Percentiles rank a stretch among this genome's conserved stretches.
Conservation (phyloP, 768 basidiomycete species). For the Boletus edulis region DNA sequence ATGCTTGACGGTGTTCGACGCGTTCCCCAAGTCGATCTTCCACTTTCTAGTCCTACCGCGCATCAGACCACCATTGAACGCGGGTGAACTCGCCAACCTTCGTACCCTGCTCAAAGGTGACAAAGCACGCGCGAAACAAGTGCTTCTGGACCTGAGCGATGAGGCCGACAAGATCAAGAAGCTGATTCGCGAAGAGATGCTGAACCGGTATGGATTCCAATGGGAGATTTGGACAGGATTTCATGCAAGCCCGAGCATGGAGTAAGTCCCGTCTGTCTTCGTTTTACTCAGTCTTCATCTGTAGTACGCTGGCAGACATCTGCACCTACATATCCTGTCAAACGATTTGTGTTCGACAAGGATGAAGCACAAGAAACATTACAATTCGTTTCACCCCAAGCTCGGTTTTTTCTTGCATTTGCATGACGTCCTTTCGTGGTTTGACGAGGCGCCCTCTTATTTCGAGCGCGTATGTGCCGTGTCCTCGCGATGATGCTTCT, state of each 20-base stretch:
- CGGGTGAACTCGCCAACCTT: conserved; percentile 50
- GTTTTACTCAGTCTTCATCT: background rate
- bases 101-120: conserved; percentile 53
- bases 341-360: conserved; percentile 66
- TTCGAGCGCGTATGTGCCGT: conserved; percentile 44
- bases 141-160: conserved; percentile 51
- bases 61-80: conserved; percentile 28
- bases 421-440: conserved; percentile 78
- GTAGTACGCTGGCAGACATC: conserved; percentile 47
- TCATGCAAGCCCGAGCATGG: conserved; percentile 83
- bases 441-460: conserved; percentile 60
- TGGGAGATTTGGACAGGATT: conserved; percentile 83
- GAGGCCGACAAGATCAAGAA: conserved; percentile 55
- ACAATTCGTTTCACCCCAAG: conserved; percentile 87
- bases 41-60: conserved; percentile 88
- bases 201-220: conserved; percentile 64
- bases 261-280: conserved; percentile 48
- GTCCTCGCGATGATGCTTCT: background rate
- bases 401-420: conserved; percentile 81
- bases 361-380: conserved; percentile 87
- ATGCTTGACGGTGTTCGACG: conserved; percentile 70
- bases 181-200: conserved; percentile 80
- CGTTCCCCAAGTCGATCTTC: conserved; percentile 79
- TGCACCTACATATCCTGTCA: conserved; percentile 86
- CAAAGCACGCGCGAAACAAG: conserved; percentile 49